These are phyloP conservation scores for Psilocybe subaeruginosa DNA, from an alignment of 768 basidiomycete genomes.

Conservation along the genomic window DNA sequence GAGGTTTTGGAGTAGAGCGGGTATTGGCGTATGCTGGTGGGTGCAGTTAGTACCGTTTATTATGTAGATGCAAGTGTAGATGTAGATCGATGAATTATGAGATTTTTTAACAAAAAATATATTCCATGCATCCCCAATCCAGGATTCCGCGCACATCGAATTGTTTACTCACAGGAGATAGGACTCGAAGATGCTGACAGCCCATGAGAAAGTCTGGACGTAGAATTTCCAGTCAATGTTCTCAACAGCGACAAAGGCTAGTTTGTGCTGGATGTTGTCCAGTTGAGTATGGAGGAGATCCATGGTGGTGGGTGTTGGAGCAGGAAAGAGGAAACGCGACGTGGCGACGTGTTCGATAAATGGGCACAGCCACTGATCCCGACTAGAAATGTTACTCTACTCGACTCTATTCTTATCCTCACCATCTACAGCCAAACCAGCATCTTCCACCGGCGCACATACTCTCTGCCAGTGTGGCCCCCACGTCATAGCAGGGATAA, in stretches of 20 bases:
- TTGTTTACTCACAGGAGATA: conserved; percentile 73
- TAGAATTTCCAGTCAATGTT: conserved; percentile 81
- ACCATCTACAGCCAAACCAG: no score
- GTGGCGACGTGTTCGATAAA: conserved; percentile 29
- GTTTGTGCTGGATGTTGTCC: conserved; percentile 54
- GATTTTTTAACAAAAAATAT: neutral
- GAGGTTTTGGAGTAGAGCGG: conserved; percentile 77
- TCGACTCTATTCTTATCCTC: no score
- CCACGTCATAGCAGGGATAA: no score
- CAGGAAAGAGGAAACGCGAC: conserved; percentile 22
- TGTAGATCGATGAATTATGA: neutral
- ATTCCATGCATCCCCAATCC: neutral
- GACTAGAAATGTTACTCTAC: neutral
- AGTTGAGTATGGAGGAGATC: conserved; percentile 66
- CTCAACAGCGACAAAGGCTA: conserved; percentile 75
- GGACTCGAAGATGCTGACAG: conserved; percentile 81
- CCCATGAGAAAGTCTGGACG: conserved; percentile 79
- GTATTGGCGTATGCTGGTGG: conserved; percentile 68
- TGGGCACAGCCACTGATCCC: conserved; percentile 26
- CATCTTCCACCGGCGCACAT: no score
- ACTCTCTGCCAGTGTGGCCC: no score
- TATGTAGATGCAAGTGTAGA: neutral
- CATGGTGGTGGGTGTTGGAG: conserved; percentile 40
- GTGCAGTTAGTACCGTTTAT: neutral
- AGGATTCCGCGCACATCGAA: neutral